Base-by-base conservation (phyloP, 1,284 basidiomycete species). In the Cutaneotrichosporon daszewskae region DNA sequence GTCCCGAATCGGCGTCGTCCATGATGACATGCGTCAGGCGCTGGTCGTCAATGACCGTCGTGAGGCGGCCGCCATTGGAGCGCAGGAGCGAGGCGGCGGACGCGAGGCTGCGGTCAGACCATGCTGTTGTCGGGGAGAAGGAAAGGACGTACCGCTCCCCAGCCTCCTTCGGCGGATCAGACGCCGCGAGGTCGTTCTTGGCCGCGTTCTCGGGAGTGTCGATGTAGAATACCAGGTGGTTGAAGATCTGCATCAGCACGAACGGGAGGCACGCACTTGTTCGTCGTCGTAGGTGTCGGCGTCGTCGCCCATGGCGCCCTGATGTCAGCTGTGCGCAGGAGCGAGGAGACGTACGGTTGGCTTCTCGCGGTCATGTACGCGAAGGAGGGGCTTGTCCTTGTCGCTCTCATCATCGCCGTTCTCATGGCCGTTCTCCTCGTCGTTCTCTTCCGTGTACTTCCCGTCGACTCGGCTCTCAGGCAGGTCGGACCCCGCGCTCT, bases 11-110 rank as follows among this genome's bases (percentile, higher is more conserved):
- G 5, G 64, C 58, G 25, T 64, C 55, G 68, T 91, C 85, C 46
- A 90, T 66, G 31, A 94, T 74, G 31, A 94, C 72, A 64, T 94
- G 90, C 0, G 90, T 92, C 25, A 94, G 72, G 58, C 83, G 85
- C 7, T 81, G 76, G 40, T 92, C 80, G 40, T 79, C 69, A 3
- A 94, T 72, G 43, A 77, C 77, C 5, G 76, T 46, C 0, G 63
- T 79, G 14, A 89, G 60, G 37, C 72, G 76, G 1, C 89, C 90
- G 26, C 88, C 88, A 53, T 87, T 79, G 3, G 77, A 73, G 10
- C 55, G 67, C 40, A 94, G 81, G 12, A 75, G 62, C 43, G 69
- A 68, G 9, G 73, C 67, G 4, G 85, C 61, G 23, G 79, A 65
- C 7, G 53, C 51, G 40, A 92, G 79, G 22, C 87, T 90, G 57